phyloP scores from a whole-genome alignment of 2,329 filamentous ascomycete species.

The Gliomastix tumulicola region DNA sequence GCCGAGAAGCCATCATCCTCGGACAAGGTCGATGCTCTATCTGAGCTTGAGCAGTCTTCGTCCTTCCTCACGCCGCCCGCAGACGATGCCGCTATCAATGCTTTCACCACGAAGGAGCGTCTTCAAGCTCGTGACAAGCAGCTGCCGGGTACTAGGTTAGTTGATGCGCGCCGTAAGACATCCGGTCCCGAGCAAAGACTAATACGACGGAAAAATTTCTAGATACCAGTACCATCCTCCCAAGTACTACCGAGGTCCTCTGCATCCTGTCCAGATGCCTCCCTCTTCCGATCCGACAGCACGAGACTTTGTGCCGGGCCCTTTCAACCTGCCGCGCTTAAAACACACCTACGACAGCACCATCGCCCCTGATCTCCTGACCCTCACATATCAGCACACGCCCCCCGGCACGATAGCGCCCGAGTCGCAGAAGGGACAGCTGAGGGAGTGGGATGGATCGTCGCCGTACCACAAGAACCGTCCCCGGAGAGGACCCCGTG shows the following conservation, averaged over 20 bases:
- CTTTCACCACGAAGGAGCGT: constrained; percentile 31
- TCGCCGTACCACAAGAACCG: constrained; percentile 94
- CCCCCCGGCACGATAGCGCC: constrained; percentile 63
- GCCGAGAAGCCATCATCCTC: constrained; percentile 22
- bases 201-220: background rate
- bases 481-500: constrained; percentile 76
- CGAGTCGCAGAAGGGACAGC: constrained; percentile 49
- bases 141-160: constrained; percentile 41
- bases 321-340: constrained; percentile 80
- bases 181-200: no score
- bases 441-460: constrained; percentile 81
- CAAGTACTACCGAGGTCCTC: constrained; percentile 87
- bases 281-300: constrained; percentile 79
- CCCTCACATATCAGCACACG: constrained; percentile 78
- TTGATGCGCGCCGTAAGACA: no score
- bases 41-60: constrained; percentile 44
- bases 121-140: constrained; percentile 22
- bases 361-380: constrained; percentile 79
- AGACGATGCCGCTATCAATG: constrained; percentile 26
- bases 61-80: constrained; percentile 36
- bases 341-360: constrained; percentile 87
- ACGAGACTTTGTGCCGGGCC: constrained; percentile 81
- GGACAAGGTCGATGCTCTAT: constrained; percentile 19
- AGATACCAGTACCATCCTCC: constrained; percentile 95
- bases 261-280: constrained; percentile 91